phyloP scores from a whole-genome alignment of 257 asterid species.

The Nicotiana knightiana region DNA sequence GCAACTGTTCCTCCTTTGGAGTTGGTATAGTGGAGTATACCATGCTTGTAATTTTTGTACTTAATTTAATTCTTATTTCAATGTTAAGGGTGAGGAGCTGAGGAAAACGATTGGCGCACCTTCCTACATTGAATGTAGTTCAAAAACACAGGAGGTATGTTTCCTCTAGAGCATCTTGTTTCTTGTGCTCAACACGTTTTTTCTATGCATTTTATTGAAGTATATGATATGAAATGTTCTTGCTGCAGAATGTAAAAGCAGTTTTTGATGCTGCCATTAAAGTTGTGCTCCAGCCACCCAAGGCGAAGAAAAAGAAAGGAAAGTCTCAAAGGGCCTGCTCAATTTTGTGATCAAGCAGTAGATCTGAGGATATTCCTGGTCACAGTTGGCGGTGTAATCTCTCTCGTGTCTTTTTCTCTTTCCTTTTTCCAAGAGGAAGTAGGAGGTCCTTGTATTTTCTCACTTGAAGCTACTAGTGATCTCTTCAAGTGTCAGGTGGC shows the following conservation, averaged over 20 bases:
- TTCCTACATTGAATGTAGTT: slow-evolving; percentile 29
- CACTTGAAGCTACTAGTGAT: slow-evolving; percentile 35
- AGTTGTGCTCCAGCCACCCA: slow-evolving; percentile 34
- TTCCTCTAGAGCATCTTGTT: not conserved
- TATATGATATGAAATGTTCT: not conserved
- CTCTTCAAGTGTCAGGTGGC: slow-evolving; percentile 40
- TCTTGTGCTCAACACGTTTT: not conserved
- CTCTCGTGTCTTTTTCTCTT: slow-evolving; percentile 25
- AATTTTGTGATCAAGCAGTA: slow-evolving; percentile 24
- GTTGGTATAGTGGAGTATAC: not conserved
- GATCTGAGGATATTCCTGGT: slow-evolving; percentile 21
- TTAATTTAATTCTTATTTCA: not conserved
- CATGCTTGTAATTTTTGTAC: not conserved
- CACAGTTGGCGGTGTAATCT: slow-evolving; percentile 14
- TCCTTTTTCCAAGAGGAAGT: slow-evolving; percentile 37
- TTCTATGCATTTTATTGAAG: not conserved
- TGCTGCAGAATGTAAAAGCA: slow-evolving; percentile 25
- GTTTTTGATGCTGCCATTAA: slow-evolving; percentile 31
- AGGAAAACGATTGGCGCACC: slow-evolving; percentile 21
- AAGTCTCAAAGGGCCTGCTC: slow-evolving; percentile 27
- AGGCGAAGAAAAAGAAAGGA: slow-evolving; percentile 23
- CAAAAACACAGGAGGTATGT: slow-evolving; percentile 27
- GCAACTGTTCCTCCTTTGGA: not conserved
- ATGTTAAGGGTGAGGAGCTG: slow-evolving; percentile 26
- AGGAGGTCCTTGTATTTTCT: slow-evolving; percentile 33